phyloP scores from a whole-genome alignment of 179 eudicot genomes.

The Silene coronaria region DNA sequence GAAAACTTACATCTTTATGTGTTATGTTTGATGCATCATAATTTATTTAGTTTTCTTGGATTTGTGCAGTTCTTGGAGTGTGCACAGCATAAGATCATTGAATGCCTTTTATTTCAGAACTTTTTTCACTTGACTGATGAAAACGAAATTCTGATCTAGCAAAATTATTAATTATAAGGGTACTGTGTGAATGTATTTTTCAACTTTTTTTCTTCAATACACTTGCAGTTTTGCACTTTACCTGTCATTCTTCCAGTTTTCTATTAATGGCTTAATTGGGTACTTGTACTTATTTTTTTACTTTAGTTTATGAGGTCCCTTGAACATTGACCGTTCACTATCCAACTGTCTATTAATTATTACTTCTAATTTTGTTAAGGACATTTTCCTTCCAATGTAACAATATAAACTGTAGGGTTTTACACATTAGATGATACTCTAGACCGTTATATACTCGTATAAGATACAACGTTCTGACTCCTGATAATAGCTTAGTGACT shows the following conservation, averaged over 20 bases:
- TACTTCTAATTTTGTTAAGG: slow-evolving; percentile 10
- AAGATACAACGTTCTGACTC: too few relatives aligned
- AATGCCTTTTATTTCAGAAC: slow-evolving; percentile 14
- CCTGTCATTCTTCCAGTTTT: slow-evolving; percentile 29
- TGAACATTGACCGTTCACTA: slow-evolving; percentile 24
- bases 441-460: too few relatives aligned
- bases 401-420: slow-evolving; percentile 24
- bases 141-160: slow-evolving; percentile 17
- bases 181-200: slow-evolving; percentile 20
- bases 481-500: too few relatives aligned
- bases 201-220: slow-evolving; percentile 7
- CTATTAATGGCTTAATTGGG: slow-evolving; percentile 26
- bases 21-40: slow-evolving; percentile 9
- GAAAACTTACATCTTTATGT: background rate
- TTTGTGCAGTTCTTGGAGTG: slow-evolving; percentile 7
- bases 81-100: slow-evolving; percentile 19
- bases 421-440: slow-evolving; percentile 21
- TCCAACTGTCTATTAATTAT: slow-evolving; percentile 39
- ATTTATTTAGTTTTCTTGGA: background rate
- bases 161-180: slow-evolving; percentile 10
- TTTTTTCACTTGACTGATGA: slow-evolving; percentile 11
- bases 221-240: slow-evolving; percentile 20
- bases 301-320: slow-evolving; percentile 13
- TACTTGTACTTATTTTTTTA: slow-evolving; percentile 20
- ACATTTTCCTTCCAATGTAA: slow-evolving; percentile 26